Evolutionary conservation across 2,329 filamentous ascomycete species (phyloP).

Genomic region (Sporothrix brunneoviolacea): DNA sequence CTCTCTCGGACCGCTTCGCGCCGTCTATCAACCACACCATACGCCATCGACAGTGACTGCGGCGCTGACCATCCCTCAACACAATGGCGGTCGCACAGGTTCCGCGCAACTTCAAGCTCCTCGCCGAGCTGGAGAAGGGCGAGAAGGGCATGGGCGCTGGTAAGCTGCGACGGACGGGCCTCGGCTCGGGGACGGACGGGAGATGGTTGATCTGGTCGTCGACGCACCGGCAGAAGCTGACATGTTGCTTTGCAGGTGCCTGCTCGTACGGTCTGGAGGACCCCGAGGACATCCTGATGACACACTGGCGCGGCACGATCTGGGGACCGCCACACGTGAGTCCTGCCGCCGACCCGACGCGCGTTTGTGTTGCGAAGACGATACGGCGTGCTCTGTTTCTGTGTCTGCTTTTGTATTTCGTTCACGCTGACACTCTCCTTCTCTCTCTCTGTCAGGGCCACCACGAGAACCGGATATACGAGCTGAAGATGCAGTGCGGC

Average conservation of each 20-base stretch:
- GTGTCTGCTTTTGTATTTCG: background rate
- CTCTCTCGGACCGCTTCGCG: background rate
- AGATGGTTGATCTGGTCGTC: too few species aligned
- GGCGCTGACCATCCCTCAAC: background rate
- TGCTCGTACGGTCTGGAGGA: constrained; percentile 96
- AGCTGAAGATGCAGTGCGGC: constrained; percentile 92
- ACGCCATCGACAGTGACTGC: background rate
- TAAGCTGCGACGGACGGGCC: too few species aligned
- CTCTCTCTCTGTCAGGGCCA: constrained; percentile 60
- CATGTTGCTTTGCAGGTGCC: constrained; percentile 62
- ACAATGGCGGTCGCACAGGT: constrained; percentile 49
- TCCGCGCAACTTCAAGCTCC: constrained; percentile 89
- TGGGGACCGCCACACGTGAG: constrained; percentile 91
- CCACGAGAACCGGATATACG: constrained; percentile 99
- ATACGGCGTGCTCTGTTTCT: background rate
- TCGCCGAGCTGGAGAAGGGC: constrained; percentile 97
- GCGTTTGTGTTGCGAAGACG: background rate
- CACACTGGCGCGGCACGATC: constrained; percentile 97
- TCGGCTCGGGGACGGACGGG: too few species aligned
- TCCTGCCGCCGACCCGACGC: too few species aligned
- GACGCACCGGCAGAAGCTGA: too few species aligned
- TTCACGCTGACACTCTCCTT: background rate
- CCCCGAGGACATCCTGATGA: constrained; percentile 91
- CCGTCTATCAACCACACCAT: background rate
- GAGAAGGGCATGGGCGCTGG: constrained; percentile 94